Percentiles rank a stretch among this genome's conserved stretches.
Evolutionary conservation across 108 stramenopile species (phyloP).

Genomic region (Skeletonema costatum): DNA sequence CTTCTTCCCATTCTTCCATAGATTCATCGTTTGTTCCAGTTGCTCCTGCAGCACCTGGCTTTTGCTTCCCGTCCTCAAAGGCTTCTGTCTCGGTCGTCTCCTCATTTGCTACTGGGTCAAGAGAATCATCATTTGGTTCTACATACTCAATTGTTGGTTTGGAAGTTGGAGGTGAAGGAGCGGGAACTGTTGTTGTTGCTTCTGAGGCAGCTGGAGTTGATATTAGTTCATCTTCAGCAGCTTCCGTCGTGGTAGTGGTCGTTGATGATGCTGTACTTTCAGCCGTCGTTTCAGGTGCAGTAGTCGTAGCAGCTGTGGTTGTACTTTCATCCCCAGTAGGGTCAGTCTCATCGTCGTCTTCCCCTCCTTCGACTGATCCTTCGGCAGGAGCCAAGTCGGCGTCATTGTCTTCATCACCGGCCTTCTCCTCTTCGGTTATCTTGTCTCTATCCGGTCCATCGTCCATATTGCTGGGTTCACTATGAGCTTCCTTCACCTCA

Average conservation of each 20-base stretch:
- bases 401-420: constrained; percentile 4
- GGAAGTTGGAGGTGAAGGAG: constrained; percentile 8
- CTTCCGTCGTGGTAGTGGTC: neutral
- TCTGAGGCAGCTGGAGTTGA: constrained; percentile 1
- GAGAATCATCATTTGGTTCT: constrained; percentile 33
- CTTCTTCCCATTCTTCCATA: constrained; percentile 36
- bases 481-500: neutral
- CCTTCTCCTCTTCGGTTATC: neutral
- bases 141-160: constrained; percentile 31
- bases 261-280: neutral
- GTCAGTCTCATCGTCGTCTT: neutral
- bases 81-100: constrained; percentile 22
- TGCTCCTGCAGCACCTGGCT: neutral
- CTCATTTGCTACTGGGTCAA: constrained; percentile 37
- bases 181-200: neutral
- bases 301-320: neutral
- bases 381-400: neutral
- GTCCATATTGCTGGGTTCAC: neutral
- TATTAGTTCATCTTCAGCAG: neutral
- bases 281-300: neutral
- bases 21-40: constrained; percentile 7
- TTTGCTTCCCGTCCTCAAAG: constrained; percentile 33
- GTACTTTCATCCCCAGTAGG: neutral
- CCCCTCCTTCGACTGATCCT: neutral
- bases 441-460: neutral